Percentiles rank a stretch among this genome's conserved stretches.
Evolutionary conservation across 2,329 filamentous ascomycete genomes (phyloP).

Genomic region (Verticillium nubilum): DNA sequence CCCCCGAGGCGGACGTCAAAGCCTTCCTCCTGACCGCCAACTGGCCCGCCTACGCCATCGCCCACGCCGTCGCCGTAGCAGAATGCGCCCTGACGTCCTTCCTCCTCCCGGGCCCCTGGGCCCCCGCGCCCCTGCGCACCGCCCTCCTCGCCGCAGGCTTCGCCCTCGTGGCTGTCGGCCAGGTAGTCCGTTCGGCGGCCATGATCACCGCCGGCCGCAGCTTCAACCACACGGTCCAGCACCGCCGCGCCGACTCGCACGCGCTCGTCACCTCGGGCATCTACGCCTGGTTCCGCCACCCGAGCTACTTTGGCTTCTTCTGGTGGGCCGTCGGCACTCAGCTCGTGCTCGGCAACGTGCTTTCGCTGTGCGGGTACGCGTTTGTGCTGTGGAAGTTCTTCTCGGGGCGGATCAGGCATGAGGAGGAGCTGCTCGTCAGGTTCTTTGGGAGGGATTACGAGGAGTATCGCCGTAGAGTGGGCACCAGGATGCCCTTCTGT

Average conservation of each 20-base stretch:
- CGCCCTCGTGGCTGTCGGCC: slow-evolving; percentile 60
- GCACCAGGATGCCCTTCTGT: slow-evolving; percentile 72
- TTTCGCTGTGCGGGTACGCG: slow-evolving; percentile 72
- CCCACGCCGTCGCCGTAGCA: slow-evolving; percentile 67
- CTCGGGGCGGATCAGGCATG: slow-evolving; percentile 62
- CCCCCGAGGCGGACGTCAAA: slow-evolving; percentile 61
- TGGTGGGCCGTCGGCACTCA: slow-evolving; percentile 98
- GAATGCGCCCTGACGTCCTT: slow-evolving; percentile 64
- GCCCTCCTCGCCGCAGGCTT: slow-evolving; percentile 53
- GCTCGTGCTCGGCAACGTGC: slow-evolving; percentile 75
- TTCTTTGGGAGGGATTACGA: slow-evolving; percentile 86
- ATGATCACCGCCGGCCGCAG: slow-evolving; percentile 87
- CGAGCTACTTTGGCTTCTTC: slow-evolving; percentile 96
- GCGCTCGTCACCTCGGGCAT: slow-evolving; percentile 77
- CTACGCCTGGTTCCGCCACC: slow-evolving; percentile 73
- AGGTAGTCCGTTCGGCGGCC: slow-evolving; percentile 69
- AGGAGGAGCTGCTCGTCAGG: slow-evolving; percentile 69
- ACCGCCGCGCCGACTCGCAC: slow-evolving; percentile 62
- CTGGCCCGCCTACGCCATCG: slow-evolving; percentile 76
- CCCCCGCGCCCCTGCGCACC: slow-evolving; percentile 36
- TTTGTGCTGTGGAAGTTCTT: slow-evolving; percentile 86
- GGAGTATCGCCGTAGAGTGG: slow-evolving; percentile 64
- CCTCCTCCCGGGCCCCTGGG: slow-evolving; percentile 48
- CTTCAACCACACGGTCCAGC: slow-evolving; percentile 87
- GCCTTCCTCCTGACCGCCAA: slow-evolving; percentile 84